Conservation (phyloP, 2,329 filamentous ascomycete species). For the Pestalotiopsis sp. region DNA sequence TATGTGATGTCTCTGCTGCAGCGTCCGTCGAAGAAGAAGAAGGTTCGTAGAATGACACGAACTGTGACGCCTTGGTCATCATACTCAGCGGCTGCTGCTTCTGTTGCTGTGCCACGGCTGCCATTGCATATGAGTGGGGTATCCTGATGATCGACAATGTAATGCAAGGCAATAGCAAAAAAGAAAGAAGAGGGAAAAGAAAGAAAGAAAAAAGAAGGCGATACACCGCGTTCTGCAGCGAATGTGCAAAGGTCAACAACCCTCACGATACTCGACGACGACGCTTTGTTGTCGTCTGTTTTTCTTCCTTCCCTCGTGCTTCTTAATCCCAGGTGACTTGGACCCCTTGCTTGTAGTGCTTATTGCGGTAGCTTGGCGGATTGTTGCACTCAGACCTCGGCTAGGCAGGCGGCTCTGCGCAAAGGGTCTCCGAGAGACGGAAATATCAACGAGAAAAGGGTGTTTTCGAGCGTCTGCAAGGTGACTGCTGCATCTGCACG, state of each 20-base stretch:
- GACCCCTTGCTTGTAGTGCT: background rate
- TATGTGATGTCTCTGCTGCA: background rate
- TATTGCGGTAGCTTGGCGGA: background rate
- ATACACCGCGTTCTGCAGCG: background rate
- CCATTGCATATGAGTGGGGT: constrained; percentile 3
- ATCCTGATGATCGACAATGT: background rate
- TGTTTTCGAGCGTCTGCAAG: background rate
- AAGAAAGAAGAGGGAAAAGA: background rate
- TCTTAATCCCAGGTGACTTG: background rate
- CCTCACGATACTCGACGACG: background rate
- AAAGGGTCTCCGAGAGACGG: background rate
- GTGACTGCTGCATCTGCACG: background rate
- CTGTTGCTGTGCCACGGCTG: constrained; percentile 9
- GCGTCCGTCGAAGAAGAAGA: background rate
- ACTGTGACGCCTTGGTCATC: constrained; percentile 30
- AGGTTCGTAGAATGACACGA: constrained; percentile 30
- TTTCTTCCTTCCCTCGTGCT: background rate
- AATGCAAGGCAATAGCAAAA: background rate
- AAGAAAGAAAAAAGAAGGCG: background rate
- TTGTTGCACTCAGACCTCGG: background rate
- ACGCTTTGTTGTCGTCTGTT: background rate
- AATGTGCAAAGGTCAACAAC: background rate
- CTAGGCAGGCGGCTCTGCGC: background rate
- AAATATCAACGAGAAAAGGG: background rate
- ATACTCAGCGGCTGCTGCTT: constrained; percentile 22